These are phyloP conservation scores for Penicillium decumbens DNA, from an alignment of 2,329 filamentous ascomycete genomes.

Conservation along the genomic window DNA sequence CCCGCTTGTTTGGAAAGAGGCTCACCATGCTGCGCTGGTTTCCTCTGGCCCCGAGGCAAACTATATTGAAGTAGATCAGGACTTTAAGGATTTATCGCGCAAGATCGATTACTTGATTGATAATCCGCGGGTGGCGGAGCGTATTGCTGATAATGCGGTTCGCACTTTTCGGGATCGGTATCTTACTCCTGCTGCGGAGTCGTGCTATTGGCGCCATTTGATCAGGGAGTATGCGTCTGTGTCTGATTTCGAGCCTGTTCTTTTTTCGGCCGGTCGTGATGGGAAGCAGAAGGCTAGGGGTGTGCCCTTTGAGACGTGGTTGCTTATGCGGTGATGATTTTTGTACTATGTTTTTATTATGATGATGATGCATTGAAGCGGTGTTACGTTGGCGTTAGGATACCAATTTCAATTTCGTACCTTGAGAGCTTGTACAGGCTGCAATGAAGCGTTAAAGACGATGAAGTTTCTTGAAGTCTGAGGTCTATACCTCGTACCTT, in stretches of 20 bases:
- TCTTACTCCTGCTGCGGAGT: constrained; percentile 52
- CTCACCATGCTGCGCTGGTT: constrained; percentile 46
- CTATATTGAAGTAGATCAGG: constrained; percentile 46
- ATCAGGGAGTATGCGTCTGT: constrained; percentile 37
- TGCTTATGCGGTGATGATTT: constrained; percentile 24
- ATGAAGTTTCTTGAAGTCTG: no score
- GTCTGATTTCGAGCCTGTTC: constrained; percentile 41
- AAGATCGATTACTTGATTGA: constrained; percentile 44
- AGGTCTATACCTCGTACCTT: no score
- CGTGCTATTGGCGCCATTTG: constrained; percentile 53
- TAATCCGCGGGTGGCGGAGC: constrained; percentile 43
- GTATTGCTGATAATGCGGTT: constrained; percentile 49
- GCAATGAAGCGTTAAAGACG: no score
- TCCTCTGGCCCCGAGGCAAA: constrained; percentile 47
- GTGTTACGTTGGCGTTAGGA: constrained; percentile 2
- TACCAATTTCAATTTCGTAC: background rate
- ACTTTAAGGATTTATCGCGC: constrained; percentile 54
- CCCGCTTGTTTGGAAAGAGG: constrained; percentile 47
- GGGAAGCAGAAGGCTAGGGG: constrained; percentile 32
- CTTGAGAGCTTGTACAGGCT: background rate
- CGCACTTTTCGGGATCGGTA: constrained; percentile 50
- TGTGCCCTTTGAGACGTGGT: constrained; percentile 41
- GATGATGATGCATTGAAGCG: constrained; percentile 2
- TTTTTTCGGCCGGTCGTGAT: constrained; percentile 28
- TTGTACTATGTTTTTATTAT: constrained; percentile 1